Base-by-base conservation (phyloP, 257 asterid genomes). In the Mentha longifolia region DNA sequence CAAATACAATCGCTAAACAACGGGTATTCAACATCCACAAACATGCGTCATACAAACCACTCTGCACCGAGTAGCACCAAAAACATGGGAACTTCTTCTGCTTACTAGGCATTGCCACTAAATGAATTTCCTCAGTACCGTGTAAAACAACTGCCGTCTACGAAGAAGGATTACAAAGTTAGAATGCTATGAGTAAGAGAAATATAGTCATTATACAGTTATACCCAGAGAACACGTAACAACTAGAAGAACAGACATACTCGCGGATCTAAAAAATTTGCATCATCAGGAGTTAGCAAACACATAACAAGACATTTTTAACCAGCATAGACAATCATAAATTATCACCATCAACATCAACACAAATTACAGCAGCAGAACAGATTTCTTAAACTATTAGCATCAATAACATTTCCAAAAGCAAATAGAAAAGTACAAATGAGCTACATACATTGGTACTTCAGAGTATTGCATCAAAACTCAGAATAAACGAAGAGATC, bases 51-150 rank as follows among this genome's bases (percentile, higher is more conserved):
- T 95, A 95, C 77, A 92, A 68, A 67, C 97, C 97, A 78, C 70
- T 42, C 16, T 95, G 91, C 76, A 89, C 96, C 0, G 90, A 83
- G 73, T 83, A 95, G 86, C 99, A 95, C 99, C 99, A 95, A 74
- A 95, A 95, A 77, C 99, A 92, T 13, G 99, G 99, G 75, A 88
- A 95, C 69, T 82, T 86, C 85, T 92, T 85, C 82, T 85, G 92
- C 84, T 82, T 92, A 83, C 99, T 95, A 42, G 96, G 96, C 99
- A 95, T 95, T 73, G 98, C 99, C 79, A 95, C 98, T 75, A 95
- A 81, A 84, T 95, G 99, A 59, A 95, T 73, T 80, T 95, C 99
- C 75, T 92, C 98, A 49, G 72, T 78, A 58, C 92, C 97, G 69
- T 82, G 82, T 75, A 86, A 66, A 76, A 87, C 96, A 78, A 95